Conservation (phyloP, 176 grass and related monocot genomes). For the Aegilops tauschii region DNA sequence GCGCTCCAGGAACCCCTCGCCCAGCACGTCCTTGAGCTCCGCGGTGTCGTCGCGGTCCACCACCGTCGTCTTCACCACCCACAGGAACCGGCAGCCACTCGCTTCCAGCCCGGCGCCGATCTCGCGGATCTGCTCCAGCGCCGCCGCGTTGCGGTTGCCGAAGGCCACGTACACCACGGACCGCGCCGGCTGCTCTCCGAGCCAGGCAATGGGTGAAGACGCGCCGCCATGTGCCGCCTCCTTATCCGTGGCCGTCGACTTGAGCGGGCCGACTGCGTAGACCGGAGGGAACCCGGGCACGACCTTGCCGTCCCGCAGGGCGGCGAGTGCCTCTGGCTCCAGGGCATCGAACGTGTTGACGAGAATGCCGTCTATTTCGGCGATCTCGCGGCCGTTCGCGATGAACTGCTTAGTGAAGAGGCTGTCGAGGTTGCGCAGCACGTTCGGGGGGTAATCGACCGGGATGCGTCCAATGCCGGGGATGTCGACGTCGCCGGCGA, state of each 20-base stretch:
- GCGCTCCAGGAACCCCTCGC: slow-evolving; percentile 30
- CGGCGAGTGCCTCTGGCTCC: slow-evolving; percentile 46
- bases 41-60: slow-evolving; percentile 47
- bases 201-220: slow-evolving; percentile 24
- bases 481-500: slow-evolving; percentile 45
- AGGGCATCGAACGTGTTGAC: slow-evolving; percentile 61
- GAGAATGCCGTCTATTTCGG: slow-evolving; percentile 25
- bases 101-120: slow-evolving; percentile 51
- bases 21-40: slow-evolving; percentile 35
- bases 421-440: slow-evolving; percentile 28
- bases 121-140: slow-evolving; percentile 44
- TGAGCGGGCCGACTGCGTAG: slow-evolving; percentile 38
- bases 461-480: slow-evolving; percentile 23
- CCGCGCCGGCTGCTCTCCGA: slow-evolving; percentile 40
- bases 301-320: slow-evolving; percentile 40
- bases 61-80: slow-evolving; percentile 55
- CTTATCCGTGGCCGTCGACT: background rate
- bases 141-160: slow-evolving; percentile 50
- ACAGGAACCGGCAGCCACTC: slow-evolving; percentile 59
- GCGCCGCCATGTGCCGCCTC: background rate
- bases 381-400: slow-evolving; percentile 28
- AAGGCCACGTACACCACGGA: slow-evolving; percentile 73
- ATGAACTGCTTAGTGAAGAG: slow-evolving; percentile 66
- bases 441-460: background rate
- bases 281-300: slow-evolving; percentile 32